Evolutionary conservation across 106 monocot genomes (phyloP), one percentile per base, ranked within the genome.

Genomic region (Dendrobium nobile): DNA sequence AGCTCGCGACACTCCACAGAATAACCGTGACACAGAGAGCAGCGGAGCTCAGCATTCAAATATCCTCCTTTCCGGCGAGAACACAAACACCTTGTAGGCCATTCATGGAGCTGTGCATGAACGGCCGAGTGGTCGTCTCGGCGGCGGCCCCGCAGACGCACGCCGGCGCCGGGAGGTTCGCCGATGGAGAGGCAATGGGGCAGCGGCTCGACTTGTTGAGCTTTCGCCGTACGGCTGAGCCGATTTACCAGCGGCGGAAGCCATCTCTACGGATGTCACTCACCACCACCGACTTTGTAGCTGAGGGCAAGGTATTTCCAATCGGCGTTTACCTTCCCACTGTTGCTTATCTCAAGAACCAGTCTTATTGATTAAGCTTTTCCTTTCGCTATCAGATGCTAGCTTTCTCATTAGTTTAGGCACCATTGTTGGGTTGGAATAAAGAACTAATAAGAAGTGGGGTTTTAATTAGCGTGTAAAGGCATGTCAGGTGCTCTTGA

Each of bases 151-250:
- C 40, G n/a, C 31, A 61, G 83, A 2, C 13, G 40, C 44, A 16
- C 9, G 59, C 3, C 17, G 41, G 48, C 19, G n/a, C 22, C 40
- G 47, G 31, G 40, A 33, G 61, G 22, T 83, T 85, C 70, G 20
- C 80, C n/a, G 76, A 78, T 4, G 80, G 82, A 28, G 85, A 87
- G 80, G 0, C 80, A 73, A 92, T 86, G 86, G 89, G 92, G 10
- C 61, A 33, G 76, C 85, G 77, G 72, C 5, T 82, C 54, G 78
- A 44, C 17, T 58, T 58, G 18, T 18, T 20, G 24, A 19, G 72
- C 72, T 37, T 41, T 73, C 44, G 73, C 73, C 79, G 31, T 22
- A 40, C 15, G 19, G 24, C 28, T 15, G 33, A 48, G 11, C 55
- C 7, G 10, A 3, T 26, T 9, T 4, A 3, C 17, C 55, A 24